These are phyloP conservation scores for Prorocentrum cordatum DNA, from an alignment of 169 alveolate species.

Conservation along the genomic window DNA sequence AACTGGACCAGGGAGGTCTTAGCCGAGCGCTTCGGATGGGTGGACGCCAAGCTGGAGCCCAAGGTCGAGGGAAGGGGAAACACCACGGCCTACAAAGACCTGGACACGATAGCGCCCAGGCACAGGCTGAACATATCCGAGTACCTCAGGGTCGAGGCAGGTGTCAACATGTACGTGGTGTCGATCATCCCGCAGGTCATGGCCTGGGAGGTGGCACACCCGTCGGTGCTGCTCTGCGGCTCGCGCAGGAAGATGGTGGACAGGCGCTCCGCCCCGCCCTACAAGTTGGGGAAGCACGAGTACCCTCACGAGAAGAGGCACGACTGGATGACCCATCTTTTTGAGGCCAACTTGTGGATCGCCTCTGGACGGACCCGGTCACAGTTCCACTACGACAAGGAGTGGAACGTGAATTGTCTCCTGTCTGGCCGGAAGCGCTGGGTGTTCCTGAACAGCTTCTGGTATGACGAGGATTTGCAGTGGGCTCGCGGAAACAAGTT, in stretches of 20 bases:
- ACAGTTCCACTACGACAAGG: slow-evolving; percentile 62
- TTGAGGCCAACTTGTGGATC: slow-evolving; percentile 63
- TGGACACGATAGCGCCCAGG: slow-evolving; percentile 1
- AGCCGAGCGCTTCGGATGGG: slow-evolving; percentile 30
- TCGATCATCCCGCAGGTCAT: slow-evolving; percentile 50
- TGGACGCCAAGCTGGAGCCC: slow-evolving; percentile 65
- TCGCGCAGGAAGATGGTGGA: slow-evolving; percentile 14
- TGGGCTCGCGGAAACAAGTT: slow-evolving; percentile 53
- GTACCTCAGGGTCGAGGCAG: slow-evolving; percentile 12
- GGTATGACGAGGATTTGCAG: slow-evolving; percentile 14
- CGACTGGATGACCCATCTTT: slow-evolving; percentile 64
- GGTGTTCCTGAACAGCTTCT: slow-evolving; percentile 24
- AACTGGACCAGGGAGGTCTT: slow-evolving; percentile 58
- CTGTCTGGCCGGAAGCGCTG: slow-evolving; percentile 53
- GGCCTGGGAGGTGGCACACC: slow-evolving; percentile 70
- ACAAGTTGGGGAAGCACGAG: slow-evolving; percentile 16
- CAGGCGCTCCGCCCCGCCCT: slow-evolving; percentile 14
- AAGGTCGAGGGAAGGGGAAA: slow-evolving; percentile 61
- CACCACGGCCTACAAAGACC: slow-evolving; percentile 30
- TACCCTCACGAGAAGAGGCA: slow-evolving; percentile 52
- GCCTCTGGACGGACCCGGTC: slow-evolving; percentile 59
- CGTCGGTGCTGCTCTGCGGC: slow-evolving; percentile 38
- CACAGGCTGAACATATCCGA: slow-evolving; percentile 37
- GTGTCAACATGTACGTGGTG: slow-evolving; percentile 61
- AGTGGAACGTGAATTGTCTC: slow-evolving; percentile 62